phyloP scores from a whole-genome alignment of 23 red algal species.

The Gracilaria domingensis region DNA sequence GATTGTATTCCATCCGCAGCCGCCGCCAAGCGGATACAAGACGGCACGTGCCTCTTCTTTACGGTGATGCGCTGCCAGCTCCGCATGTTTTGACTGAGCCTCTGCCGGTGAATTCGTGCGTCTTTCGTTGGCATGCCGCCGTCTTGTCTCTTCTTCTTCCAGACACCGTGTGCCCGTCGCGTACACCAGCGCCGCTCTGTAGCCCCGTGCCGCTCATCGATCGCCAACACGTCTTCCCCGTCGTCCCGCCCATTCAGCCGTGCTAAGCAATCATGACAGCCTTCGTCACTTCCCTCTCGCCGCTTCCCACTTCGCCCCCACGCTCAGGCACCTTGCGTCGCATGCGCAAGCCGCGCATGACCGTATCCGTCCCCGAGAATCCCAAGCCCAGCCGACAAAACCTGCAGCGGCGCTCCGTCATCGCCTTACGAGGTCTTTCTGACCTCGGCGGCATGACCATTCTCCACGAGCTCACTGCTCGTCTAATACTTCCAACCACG shows the following conservation, averaged over 20 bases:
- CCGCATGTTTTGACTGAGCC: too few relatives aligned
- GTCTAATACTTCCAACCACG: background rate
- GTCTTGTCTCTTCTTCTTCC: too few relatives aligned
- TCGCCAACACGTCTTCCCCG: background rate
- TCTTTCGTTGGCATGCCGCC: too few relatives aligned
- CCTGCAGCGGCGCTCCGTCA: conserved; percentile 39
- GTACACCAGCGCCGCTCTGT: background rate
- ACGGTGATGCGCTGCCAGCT: too few relatives aligned
- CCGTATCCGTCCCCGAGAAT: background rate
- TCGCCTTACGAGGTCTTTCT: conserved; percentile 46
- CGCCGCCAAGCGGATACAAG: too few relatives aligned
- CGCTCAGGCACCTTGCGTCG: background rate
- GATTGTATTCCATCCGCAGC: too few relatives aligned
- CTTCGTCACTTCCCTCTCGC: background rate
- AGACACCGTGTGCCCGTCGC: too few relatives aligned
- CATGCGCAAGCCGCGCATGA: conserved; percentile 12
- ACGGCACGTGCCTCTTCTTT: too few relatives aligned
- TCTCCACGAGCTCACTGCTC: conserved; percentile 26
- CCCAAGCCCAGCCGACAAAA: background rate
- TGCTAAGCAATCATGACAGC: background rate
- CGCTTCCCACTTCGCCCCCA: background rate
- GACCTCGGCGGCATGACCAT: conserved; percentile 43
- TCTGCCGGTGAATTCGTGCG: too few relatives aligned
- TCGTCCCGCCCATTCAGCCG: background rate
- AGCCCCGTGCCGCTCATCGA: background rate